Base-by-base conservation (phyloP, 257 asterid genomes). In the Solanum stenotomum region DNA sequence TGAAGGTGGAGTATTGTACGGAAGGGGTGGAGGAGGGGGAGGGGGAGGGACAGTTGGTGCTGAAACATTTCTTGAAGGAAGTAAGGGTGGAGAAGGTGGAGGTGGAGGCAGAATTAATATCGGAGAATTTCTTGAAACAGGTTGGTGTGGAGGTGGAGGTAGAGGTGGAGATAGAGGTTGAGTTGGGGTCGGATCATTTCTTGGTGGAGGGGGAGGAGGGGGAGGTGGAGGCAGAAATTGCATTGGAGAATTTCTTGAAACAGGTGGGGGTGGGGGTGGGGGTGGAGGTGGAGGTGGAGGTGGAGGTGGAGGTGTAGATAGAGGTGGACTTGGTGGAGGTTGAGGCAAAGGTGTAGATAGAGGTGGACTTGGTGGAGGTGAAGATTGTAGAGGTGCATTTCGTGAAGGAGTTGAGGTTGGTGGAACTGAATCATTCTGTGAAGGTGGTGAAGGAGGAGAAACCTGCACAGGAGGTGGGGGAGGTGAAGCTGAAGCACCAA, bases 391-490 rank as follows among this genome's bases (percentile, higher is more conserved):
- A 35, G 93, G 93, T 10, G 90, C 56, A 44, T 20, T 35, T n/a
- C 85, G 92, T 56, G 93, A 93, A 4, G 92, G 93, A 9, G 92
- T 92, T 22, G 94, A 95, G 9, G 93, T 83, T 4, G 92, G 88
- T 29, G 33, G 33, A 85, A 33, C 22, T 27, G 56, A 31, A 67
- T 78, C 67, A 42, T 44, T 71, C 22, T 72, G 84, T 38, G 65
- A 76, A 38, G 63, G 92, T 5, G 92, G 90, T 29, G 93, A 92
- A 6, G 83, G 85, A 65, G 82, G 87, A 65, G 12, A 46, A 40
- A 85, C 82, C 16, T 40, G 81, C 27, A 27, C 8, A 10, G 92
- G 90, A 12, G 92, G 90, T 1, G 92, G 90, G 93, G 91, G 84
- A 71, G 72, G 88, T 35, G 46, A 44, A 46, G 44, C 37, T 49